Base-by-base conservation (phyloP, 495 filamentous ascomycete species). In the Aspergillus biplanus region DNA sequence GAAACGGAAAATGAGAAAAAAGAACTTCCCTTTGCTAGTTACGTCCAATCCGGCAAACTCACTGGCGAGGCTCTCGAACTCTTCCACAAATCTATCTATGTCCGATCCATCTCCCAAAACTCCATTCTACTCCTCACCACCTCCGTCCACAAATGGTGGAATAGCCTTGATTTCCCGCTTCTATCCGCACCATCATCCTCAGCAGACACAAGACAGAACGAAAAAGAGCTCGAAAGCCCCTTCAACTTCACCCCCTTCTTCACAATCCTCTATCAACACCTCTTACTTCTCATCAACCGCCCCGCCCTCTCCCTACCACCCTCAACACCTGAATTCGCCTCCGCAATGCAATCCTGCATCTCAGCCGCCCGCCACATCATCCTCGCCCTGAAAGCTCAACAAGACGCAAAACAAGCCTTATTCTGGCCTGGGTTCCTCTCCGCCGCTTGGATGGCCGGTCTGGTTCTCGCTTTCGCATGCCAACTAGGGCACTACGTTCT, bases 201-300 rank as follows among this genome's bases (percentile, higher is more conserved):
- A 35, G 31, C 56, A 4, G 21, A 34, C 52, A 39, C 44, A 54
- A 35, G 8, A 31, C 52, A 49, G 53, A 18, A 7, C 21, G 56
- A 9, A 34, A 33, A 59, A 12, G 68, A 27, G 21, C 21, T 27
- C 21, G 21, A 74, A 33, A 52, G 27, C 15, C 68, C 74, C 0
- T 77, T 74, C 66, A 71, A 78, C 56, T 76, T 80, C 44, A 69
- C 73, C 47, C 75, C 79, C 13, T 72, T 77, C 49, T 78, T 84
- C 68, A 73, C 89, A 64, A 75, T 92, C 77, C 69, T 88, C 75
- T 73, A 94, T 73, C 76, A 93, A 80, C 72, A 86, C 79, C 78
- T 87, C 71, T 69, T 93, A 77, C 78, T 93, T 84, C 71, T 90
- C 80, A 68, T 89, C 73, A 67, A 89, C 75, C 75, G 77, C 15